These are phyloP conservation scores for Colletotrichum orchidophilum DNA, from an alignment of 2,329 filamentous ascomycete genomes.

Conservation along the genomic window DNA sequence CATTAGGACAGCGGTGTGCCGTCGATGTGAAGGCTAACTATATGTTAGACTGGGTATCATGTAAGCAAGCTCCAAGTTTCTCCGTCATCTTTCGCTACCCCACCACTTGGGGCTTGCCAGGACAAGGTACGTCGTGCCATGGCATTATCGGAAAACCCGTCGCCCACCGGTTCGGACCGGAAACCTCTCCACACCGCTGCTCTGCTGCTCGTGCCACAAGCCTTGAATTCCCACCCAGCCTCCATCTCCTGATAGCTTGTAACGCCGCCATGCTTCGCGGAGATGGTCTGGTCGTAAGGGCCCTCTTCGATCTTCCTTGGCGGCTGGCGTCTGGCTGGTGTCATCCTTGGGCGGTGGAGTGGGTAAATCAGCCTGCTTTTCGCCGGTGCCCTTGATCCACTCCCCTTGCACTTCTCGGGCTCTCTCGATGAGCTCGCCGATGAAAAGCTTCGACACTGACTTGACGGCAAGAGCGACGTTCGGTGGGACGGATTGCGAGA, in stretches of 20 bases:
- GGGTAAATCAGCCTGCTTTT: constrained; percentile 64
- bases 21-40: not conserved
- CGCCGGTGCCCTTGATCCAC: constrained; percentile 68
- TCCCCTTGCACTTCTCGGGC: constrained; percentile 77
- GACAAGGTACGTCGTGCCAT: not conserved
- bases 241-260: constrained; percentile 70
- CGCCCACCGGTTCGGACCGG: constrained; percentile 61
- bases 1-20: not conserved
- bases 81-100: not conserved
- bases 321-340: constrained; percentile 41
- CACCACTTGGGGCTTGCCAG: too few species aligned
- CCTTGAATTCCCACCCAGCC: constrained; percentile 69
- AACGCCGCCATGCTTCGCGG: constrained; percentile 75
- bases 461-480: constrained; percentile 81
- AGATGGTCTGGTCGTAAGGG: constrained; percentile 80
- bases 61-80: not conserved
- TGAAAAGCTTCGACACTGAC: constrained; percentile 79
- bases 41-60: constrained; percentile 11
- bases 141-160: constrained; percentile 61
- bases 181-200: constrained; percentile 68
- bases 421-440: constrained; percentile 78
- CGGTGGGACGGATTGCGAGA: constrained; percentile 79
- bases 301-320: constrained; percentile 53
- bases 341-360: constrained; percentile 48
- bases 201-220: constrained; percentile 69